A percentile compares a stretch with the other conserved stretches of the same genome.
Evolutionary conservation across 2,329 filamentous ascomycete genomes (phyloP).

Genomic region (Ilyonectria sp.): DNA sequence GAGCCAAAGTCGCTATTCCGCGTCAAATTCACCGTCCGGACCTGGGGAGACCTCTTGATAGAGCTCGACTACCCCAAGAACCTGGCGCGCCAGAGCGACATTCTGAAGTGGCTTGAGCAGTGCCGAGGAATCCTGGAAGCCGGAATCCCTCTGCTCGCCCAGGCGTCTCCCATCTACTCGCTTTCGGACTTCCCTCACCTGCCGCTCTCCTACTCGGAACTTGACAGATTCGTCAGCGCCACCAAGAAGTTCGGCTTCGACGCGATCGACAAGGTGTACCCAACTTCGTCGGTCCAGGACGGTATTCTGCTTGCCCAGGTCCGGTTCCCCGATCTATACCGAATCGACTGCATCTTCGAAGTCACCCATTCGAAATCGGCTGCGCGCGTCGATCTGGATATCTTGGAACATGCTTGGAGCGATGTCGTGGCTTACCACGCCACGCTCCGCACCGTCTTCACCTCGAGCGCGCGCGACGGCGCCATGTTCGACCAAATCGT

Average conservation of each 20-base stretch:
- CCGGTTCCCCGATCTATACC: constrained; percentile 18
- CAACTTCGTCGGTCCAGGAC: constrained; percentile 21
- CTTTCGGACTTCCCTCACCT: constrained; percentile 22
- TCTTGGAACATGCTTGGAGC: constrained; percentile 19
- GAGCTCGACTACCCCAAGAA: constrained; percentile 25
- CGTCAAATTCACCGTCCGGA: constrained; percentile 19
- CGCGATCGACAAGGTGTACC: constrained; percentile 18
- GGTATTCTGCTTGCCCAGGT: constrained; percentile 25
- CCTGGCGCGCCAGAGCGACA: constrained; percentile 2
- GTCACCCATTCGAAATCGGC: constrained; percentile 13
- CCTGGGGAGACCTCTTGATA: constrained; percentile 14
- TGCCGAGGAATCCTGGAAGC: constrained; percentile 14
- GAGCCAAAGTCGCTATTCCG: constrained; percentile 9
- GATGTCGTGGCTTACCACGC: constrained; percentile 21
- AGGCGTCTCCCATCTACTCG: constrained; percentile 16
- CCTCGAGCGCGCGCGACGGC: constrained; percentile 18
- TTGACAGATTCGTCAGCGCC: constrained; percentile 11
- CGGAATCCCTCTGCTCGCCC: constrained; percentile 15
- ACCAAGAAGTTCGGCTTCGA: constrained; percentile 13
- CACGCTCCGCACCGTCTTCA: constrained; percentile 19
- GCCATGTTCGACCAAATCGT: constrained; percentile 23
- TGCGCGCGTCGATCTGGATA: constrained; percentile 7
- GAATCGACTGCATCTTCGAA: constrained; percentile 24
- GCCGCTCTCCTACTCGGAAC: constrained; percentile 12
- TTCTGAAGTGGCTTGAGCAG: constrained; percentile 19